phyloP scores from a whole-genome alignment of 495 filamentous ascomycete species.

The Bryoglossum gracile region DNA sequence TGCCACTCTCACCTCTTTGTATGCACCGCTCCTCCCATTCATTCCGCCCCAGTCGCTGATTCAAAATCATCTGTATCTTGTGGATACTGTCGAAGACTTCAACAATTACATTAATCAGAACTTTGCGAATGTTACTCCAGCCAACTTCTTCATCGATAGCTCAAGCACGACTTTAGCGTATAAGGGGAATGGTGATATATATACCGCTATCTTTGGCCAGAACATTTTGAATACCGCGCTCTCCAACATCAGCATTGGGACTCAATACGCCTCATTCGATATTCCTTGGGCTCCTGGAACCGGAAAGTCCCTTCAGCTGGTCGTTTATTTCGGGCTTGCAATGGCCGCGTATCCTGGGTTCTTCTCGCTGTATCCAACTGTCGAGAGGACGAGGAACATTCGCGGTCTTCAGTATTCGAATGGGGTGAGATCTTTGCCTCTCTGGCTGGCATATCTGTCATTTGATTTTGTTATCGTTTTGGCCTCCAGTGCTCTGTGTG shows the following conservation, averaged over 20 bases:
- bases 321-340: constrained; percentile 71
- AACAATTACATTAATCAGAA: constrained; percentile 52
- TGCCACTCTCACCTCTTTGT: constrained; percentile 35
- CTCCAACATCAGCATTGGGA: constrained; percentile 57
- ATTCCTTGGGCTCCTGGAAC: constrained; percentile 53
- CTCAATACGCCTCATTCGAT: constrained; percentile 62
- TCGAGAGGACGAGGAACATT: constrained; percentile 69
- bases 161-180: constrained; percentile 54
- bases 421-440: constrained; percentile 60
- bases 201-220: constrained; percentile 56
- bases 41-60: constrained; percentile 19
- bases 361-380: constrained; percentile 77
- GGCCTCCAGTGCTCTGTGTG: constrained; percentile 47
- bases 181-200: constrained; percentile 41
- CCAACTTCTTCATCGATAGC: constrained; percentile 58
- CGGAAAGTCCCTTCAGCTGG: constrained; percentile 68
- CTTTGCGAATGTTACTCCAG: constrained; percentile 62
- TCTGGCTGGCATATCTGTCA: constrained; percentile 69
- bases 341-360: constrained; percentile 74
- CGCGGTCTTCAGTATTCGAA: constrained; percentile 83
- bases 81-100: constrained; percentile 60
- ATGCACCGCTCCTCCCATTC: constrained; percentile 31
- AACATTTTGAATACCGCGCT: constrained; percentile 63
- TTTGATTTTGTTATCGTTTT: constrained; percentile 74
- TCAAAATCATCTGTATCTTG: constrained; percentile 33